Evolutionary conservation across 202 grass and related monocot species (phyloP).

Genomic region (Sporobolus alterniflorus): DNA sequence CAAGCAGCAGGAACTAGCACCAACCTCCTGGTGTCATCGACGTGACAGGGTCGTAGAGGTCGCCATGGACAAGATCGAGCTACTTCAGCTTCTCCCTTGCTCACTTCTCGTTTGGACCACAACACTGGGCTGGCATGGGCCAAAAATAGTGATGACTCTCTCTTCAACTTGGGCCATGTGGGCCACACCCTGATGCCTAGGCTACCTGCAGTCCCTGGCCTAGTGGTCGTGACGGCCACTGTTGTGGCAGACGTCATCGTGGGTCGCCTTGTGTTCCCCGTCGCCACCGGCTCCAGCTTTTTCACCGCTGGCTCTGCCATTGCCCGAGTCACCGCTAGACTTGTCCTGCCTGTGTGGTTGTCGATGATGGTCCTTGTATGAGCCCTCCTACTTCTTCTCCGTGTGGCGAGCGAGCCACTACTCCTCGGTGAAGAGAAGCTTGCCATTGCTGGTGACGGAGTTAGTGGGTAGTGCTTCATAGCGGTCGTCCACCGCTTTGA

Average conservation of each 20-base stretch:
- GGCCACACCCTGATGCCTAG: too few relatives aligned
- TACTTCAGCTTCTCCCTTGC: too few relatives aligned
- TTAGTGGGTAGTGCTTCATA: background rate
- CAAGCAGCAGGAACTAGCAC: background rate
- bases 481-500: background rate
- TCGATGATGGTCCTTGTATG: background rate
- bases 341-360: background rate
- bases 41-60: background rate
- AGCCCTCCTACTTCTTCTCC: too few relatives aligned
- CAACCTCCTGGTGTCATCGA: background rate
- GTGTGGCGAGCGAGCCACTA: too few relatives aligned
- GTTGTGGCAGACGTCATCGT: too few relatives aligned
- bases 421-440: background rate
- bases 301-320: too few relatives aligned
- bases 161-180: background rate
- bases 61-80: background rate
- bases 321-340: too few relatives aligned
- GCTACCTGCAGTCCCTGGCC: too few relatives aligned
- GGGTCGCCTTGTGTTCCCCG: too few relatives aligned
- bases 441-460: background rate
- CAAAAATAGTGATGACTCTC: background rate
- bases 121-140: background rate
- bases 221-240: too few relatives aligned
- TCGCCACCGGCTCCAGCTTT: too few relatives aligned
- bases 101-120: too few relatives aligned